Evolutionary conservation across 495 filamentous ascomycete genomes (phyloP), one percentile per base, ranked within the genome.

Genomic region (Ramalina peruviana): DNA sequence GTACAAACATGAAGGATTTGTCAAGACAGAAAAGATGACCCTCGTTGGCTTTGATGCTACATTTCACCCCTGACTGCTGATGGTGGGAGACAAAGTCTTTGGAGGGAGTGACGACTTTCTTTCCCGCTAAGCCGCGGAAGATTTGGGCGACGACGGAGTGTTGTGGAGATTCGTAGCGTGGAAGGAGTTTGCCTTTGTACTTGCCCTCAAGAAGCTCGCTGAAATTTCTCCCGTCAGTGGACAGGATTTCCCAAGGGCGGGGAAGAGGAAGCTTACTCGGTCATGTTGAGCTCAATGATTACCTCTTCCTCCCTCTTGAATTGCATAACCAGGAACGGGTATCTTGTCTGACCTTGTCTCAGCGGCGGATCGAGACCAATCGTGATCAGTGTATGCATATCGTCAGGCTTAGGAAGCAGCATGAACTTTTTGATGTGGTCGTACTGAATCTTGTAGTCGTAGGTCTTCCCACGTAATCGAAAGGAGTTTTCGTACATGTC

Each of bases 361-460:
- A 99, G 76, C 20, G 93, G 93, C 20, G 93, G 93, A 59, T 99
- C 93, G 40, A 99, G 74, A 46, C 93, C 93, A 52, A 99, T 82
- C 50, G 88, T 89, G 54, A 97, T 89, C 67, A 99, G 83, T 43
- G 79, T 86, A 61, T 99, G 93, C 20, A 90, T 70, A 42, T 99
- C 93, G 66, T 99, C 93, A 9, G 92, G 89, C 69, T 97, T 99
- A 5, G 93, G 93, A 6, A 99, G 80, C 48, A 95, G 72, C 78
- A 99, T 93, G 65, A 97, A 97, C 66, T 97, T 97, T 72, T 99
- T 99, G 70, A 96, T 86, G 33, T 80, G 75, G 33, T 95, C 85
- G 63, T 94, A 99, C 68, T 94, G 87, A 54, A 99, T 95, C 74
- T 99, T 99, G 78, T 99, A 99, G 72, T 97, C 93, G 74, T 99